phyloP scores from a whole-genome alignment of 805 yeast genomes.

The Wickerhamiella azyma region DNA sequence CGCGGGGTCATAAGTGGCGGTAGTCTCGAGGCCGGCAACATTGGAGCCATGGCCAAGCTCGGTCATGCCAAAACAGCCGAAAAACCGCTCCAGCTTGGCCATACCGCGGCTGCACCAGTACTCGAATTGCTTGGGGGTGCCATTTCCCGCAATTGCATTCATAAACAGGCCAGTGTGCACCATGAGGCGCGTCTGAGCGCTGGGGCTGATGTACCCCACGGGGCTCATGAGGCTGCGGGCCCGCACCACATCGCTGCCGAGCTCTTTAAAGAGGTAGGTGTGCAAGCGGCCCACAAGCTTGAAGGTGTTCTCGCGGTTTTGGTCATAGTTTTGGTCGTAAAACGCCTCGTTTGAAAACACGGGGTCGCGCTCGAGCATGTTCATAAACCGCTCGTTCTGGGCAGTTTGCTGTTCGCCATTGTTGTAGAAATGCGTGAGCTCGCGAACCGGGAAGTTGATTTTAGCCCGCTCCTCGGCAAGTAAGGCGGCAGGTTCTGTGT shows the following conservation, averaged over 20 bases:
- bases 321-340: conserved; percentile 33
- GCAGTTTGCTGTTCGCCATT: conserved; percentile 31
- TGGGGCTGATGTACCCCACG: conserved; percentile 39
- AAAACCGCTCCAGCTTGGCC: conserved; percentile 22
- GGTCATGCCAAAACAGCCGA: conserved; percentile 84
- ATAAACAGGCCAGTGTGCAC: conserved; percentile 67
- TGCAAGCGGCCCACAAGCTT: conserved; percentile 20
- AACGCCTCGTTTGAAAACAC: conserved; percentile 31
- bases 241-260: conserved; percentile 8
- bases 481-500: conserved; percentile 26
- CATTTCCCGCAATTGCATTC: conserved; percentile 62
- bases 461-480: conserved; percentile 30
- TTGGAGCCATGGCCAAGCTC: conserved; percentile 81
- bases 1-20: conserved; percentile 52
- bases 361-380: conserved; percentile 43
- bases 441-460: conserved; percentile 27
- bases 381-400: conserved; percentile 27
- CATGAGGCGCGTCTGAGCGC: conserved; percentile 57
- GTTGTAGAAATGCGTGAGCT: conserved; percentile 32
- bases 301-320: conserved; percentile 28
- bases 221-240: conserved; percentile 10
- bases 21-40: conserved; percentile 75
- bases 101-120: conserved; percentile 50
- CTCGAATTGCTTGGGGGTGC: conserved; percentile 57
- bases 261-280: conserved; percentile 13